Evolutionary conservation across 371 early-diverging fungal genomes (phyloP), one percentile per base, ranked within the genome.

Genomic region (Mortierella sp.): DNA sequence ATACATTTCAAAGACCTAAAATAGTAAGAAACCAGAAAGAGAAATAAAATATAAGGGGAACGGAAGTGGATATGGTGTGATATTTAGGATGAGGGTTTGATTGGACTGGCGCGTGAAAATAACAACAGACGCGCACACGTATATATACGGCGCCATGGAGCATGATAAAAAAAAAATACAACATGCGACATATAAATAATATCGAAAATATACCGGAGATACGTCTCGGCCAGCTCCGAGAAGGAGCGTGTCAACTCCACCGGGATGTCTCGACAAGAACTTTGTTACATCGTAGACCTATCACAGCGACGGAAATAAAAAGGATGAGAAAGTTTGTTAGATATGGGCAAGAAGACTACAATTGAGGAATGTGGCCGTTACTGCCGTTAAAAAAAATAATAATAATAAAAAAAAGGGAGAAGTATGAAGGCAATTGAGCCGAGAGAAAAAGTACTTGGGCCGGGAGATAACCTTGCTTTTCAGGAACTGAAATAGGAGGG

Each of bases 261-360:
- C 93, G 8, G 93, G 96, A 75, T 96, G 96, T 42, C 91, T 88
- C 43, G 85, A 86, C 72, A 94, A 68, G 78, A 95, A 97, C 66
- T 89, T 84, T n/a, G 94, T 92, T 22, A 95, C 85, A 76, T 96
- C 95, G 73, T 94, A 96, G 12, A 95, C 93, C 67, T 88, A 68
- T 53, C 12, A 19, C 2, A 23, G 29, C 28, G 28, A 28, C 47
- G 17, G 2, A 19, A 47, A 19, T 47, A 8, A 8, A 9, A 28
- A 28, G 28, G 4, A 28, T 3, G 29, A 53, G 28, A 26, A 53
- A 2, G 9, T 26, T 28, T 53, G 53, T 53, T 9, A 53, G 53
- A 53, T 13, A 23, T 47, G 15, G 19, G 13, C 6, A 40, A 13
- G 40, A 9, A 40, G 9, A 13, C 40, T 40, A 15, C 49, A 22